Evolutionary conservation across 768 basidiomycete species (phyloP), one percentile per base, ranked within the genome.

Genomic region (Russula lepida): DNA sequence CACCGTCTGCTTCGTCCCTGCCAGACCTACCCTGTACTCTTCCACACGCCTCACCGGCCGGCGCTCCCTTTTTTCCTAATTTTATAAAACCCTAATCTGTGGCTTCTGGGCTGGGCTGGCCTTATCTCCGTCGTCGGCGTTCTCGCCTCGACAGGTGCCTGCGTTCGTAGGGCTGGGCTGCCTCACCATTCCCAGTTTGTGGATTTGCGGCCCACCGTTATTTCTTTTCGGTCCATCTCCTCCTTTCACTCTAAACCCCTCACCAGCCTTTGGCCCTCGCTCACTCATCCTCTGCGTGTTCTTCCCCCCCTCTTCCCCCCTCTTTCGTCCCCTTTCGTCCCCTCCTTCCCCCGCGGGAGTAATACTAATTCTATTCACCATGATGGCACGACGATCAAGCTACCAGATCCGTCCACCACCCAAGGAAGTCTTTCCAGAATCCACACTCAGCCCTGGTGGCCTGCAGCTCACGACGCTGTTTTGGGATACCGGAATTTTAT

Each of bases 381-480:
- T 46, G 50, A 56, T 47, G 55, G 43, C 63, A 15, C 60, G 60
- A 62, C 60, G 60, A 63, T 56, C 60, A 23, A 52, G 27, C 54
- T 64, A 60, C 59, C 63, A 62, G 32, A 53, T 62, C 27, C 60
- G 60, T n/a, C 39, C 60, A 39, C 63, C 63, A 5, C 64, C 64
- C 30, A 63, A 63, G 53, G 64, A 65, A 30, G 64, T 65, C 39
- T 65, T 65, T 58, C 64, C 64, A 6, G 64, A 65, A 58, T 57
- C 60, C n/a, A 56, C 64, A 8, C 64, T 58, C 56, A 58, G 61
- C 53, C 61, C 64, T 25, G 55, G 58, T 3, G 58, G 64, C 53
- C 58, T 65, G 62, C 64, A 66, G 17, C 57, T 59, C 39, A 66
- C 64, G 25, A 66, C 64, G 1, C 30, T 66, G 27, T 59, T 64